Evolutionary conservation across 2,329 filamentous ascomycete genomes (phyloP).

Genomic region (Sclerotinia glacialis): DNA sequence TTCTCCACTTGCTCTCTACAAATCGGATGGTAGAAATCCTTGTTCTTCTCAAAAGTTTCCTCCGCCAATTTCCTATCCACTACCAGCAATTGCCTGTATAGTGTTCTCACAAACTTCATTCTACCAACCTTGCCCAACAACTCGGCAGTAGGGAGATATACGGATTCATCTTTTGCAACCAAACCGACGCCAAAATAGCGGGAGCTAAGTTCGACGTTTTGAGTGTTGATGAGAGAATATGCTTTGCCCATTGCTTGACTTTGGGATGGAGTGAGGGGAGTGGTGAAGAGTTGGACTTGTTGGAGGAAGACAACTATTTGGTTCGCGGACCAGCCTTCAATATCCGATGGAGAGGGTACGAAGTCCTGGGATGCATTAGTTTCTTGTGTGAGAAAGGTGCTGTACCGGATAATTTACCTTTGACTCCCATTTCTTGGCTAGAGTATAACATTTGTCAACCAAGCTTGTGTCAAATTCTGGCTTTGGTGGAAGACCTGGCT

Average conservation of each 20-base stretch:
- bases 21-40: constrained; percentile 93
- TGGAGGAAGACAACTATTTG: constrained; percentile 92
- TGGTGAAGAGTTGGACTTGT: constrained; percentile 64
- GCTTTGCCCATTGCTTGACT: constrained; percentile 69
- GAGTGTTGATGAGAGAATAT: constrained; percentile 70
- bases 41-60: constrained; percentile 81
- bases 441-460: constrained; percentile 77
- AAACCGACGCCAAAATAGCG: constrained; percentile 80
- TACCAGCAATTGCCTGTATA: constrained; percentile 74
- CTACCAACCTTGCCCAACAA: constrained; percentile 79
- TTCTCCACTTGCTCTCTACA: constrained; percentile 84
- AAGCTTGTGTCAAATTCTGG: constrained; percentile 86
- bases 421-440: constrained; percentile 78
- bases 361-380: constrained; percentile 45
- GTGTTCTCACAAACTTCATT: constrained; percentile 94
- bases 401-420: constrained; percentile 43
- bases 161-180: constrained; percentile 64
- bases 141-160: constrained; percentile 69
- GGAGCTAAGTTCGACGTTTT: constrained; percentile 82
- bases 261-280: constrained; percentile 61
- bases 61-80: constrained; percentile 73
- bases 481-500: constrained; percentile 84
- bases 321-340: constrained; percentile 74
- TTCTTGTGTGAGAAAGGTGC: background rate
- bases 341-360: constrained; percentile 64